Percentiles rank a stretch among this genome's conserved stretches.
These are phyloP conservation scores for Suillus clintonianus DNA, from an alignment of 768 basidiomycete species.

Conservation along the genomic window DNA sequence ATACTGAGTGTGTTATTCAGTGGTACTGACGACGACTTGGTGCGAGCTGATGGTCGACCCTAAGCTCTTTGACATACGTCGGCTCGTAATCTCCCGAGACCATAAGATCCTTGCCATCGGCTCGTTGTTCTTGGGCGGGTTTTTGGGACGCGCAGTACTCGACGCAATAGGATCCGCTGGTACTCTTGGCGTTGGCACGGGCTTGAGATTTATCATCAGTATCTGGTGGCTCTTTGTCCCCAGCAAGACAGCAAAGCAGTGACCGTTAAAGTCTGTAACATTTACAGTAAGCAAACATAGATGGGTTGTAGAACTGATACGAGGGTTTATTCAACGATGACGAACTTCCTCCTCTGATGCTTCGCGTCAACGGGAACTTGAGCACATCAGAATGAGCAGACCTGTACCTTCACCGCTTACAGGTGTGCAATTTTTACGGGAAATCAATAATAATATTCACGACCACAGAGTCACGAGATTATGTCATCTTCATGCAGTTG, in stretches of 20 bases:
- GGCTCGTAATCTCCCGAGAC: constrained; percentile 60
- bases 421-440: not conserved
- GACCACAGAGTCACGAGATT: not conserved
- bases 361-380: not conserved
- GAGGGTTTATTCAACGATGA: not conserved
- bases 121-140: constrained; percentile 70
- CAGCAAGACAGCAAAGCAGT: not conserved
- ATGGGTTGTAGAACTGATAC: not conserved
- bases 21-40: constrained; percentile 85
- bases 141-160: constrained; percentile 59
- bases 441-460: not conserved
- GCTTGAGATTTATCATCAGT: constrained; percentile 61
- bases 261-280: not conserved
- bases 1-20: constrained; percentile 31
- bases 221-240: constrained; percentile 66
- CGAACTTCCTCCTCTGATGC: not conserved
- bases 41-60: constrained; percentile 82
- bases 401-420: not conserved
- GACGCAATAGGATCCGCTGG: constrained; percentile 56
- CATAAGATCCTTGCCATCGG: constrained; percentile 63
- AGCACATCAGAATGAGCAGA: not conserved
- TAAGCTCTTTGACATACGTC: constrained; percentile 56
- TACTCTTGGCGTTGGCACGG: constrained; percentile 62
- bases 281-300: constrained; percentile 2
- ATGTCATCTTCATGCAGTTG: not conserved